Conservation (phyloP, 371 early-diverging fungal genomes). For the Mucor lusitanicus region DNA sequence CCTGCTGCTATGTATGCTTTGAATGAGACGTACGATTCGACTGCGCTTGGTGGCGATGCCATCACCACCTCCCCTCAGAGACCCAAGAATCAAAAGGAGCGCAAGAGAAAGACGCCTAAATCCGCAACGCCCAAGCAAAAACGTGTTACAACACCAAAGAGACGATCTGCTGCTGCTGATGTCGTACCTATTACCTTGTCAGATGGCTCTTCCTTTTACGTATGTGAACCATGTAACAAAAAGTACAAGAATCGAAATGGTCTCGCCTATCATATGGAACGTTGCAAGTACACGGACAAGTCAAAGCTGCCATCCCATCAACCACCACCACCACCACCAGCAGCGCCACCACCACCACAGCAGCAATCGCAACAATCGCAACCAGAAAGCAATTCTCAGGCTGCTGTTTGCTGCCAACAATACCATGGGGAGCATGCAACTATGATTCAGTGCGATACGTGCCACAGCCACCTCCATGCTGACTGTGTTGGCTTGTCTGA, state of each 20-base stretch:
- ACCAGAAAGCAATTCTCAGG: background rate
- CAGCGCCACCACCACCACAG: too few relatives aligned
- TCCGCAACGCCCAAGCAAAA: background rate
- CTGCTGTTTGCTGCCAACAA: conserved; percentile 15
- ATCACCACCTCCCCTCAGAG: conserved; percentile 1
- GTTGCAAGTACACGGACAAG: conserved; percentile 31
- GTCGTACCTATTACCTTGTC: conserved; percentile 20
- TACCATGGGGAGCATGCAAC: conserved; percentile 37
- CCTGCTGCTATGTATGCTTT: background rate
- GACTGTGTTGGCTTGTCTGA: conserved; percentile 45
- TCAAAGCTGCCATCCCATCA: background rate
- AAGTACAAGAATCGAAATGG: conserved; percentile 49
- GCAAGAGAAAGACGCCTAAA: conserved; percentile 9
- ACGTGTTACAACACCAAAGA: conserved; percentile 10
- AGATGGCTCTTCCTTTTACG: conserved; percentile 37
- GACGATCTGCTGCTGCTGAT: conserved; percentile 17
- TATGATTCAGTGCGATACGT: conserved; percentile 57
- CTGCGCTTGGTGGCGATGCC: background rate
- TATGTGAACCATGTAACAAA: conserved; percentile 51
- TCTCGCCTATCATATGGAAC: conserved; percentile 43
- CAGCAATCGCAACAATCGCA: background rate
- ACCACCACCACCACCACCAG: conserved; percentile 17
- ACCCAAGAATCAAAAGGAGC: background rate
- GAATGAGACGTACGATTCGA: background rate
- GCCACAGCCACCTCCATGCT: conserved; percentile 49